These are phyloP conservation scores for Sechiopsis laciniata DNA, from an alignment of 306 rosid genomes.

Conservation along the genomic window DNA sequence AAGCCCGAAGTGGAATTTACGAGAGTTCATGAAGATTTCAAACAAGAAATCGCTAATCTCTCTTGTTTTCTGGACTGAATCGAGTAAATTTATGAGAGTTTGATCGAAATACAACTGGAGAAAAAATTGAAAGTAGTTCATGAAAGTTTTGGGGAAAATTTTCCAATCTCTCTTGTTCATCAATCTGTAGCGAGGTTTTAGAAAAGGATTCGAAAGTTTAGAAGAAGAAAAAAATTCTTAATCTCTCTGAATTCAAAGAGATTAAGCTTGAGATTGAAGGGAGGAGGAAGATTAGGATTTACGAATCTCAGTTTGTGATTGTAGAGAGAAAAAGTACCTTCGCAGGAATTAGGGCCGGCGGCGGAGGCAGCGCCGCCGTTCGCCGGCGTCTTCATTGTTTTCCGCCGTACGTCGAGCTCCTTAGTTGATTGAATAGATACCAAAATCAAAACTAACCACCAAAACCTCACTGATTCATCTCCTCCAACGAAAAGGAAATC, in stretches of 20 bases:
- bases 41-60: neutral
- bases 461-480: conserved; percentile 31
- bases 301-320: neutral
- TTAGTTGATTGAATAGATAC: neutral
- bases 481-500: neutral
- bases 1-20: too few relatives aligned
- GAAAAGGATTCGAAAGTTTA: too few relatives aligned
- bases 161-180: neutral
- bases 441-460: neutral
- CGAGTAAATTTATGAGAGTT: neutral
- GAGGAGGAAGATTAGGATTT: neutral
- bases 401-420: conserved; percentile 17
- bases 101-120: neutral
- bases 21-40: neutral
- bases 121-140: neutral
- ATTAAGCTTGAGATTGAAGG: neutral
- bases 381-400: conserved; percentile 55
- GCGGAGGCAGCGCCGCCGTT: conserved; percentile 36
- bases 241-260: neutral
- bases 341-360: conserved; percentile 33
- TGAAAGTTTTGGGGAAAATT: neutral
- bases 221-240: neutral
- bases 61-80: neutral
- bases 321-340: conserved; percentile 31
- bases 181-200: neutral